Evolutionary conservation across 2,329 filamentous ascomycete genomes (phyloP).

Genomic region (Stenocarpella maydis): DNA sequence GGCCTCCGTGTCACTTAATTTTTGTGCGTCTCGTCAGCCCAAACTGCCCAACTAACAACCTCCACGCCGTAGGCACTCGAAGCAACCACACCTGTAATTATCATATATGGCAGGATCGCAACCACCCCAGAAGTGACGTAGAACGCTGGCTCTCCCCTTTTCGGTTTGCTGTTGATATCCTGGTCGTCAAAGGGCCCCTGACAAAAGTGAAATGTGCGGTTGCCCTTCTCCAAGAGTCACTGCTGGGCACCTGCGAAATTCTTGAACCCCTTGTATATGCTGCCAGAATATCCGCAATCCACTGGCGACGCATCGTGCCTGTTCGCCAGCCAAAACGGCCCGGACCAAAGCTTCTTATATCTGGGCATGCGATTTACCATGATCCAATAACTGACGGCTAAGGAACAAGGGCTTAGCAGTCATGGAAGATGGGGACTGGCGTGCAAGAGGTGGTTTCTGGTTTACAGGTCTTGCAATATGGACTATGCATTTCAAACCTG

Average conservation of each 20-base stretch:
- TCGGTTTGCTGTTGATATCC: neutral
- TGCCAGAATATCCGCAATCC: neutral
- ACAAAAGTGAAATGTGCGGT: neutral
- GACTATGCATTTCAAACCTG: neutral
- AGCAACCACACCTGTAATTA: neutral
- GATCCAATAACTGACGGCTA: neutral
- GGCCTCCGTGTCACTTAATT: neutral
- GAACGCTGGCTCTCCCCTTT: neutral
- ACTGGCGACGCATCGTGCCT: neutral
- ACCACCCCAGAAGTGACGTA: neutral
- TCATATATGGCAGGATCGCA: neutral
- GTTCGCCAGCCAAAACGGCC: neutral
- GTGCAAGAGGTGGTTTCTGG: neutral
- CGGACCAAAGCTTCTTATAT: too few species aligned
- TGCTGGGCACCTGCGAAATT: neutral
- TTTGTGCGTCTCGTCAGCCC: neutral
- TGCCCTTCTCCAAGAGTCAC: neutral
- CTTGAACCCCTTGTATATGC: neutral
- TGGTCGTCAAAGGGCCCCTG: neutral
- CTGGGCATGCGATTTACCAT: neutral
- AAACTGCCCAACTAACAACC: neutral
- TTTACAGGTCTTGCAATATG: neutral
- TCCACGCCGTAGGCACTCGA: too few species aligned
- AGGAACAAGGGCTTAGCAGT: neutral
- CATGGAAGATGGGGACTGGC: neutral